A percentile compares a stretch with the other conserved stretches of the same genome.
These are phyloP conservation scores for Fraxinus nigra DNA, from an alignment of 305 asterid species.

Conservation along the genomic window DNA sequence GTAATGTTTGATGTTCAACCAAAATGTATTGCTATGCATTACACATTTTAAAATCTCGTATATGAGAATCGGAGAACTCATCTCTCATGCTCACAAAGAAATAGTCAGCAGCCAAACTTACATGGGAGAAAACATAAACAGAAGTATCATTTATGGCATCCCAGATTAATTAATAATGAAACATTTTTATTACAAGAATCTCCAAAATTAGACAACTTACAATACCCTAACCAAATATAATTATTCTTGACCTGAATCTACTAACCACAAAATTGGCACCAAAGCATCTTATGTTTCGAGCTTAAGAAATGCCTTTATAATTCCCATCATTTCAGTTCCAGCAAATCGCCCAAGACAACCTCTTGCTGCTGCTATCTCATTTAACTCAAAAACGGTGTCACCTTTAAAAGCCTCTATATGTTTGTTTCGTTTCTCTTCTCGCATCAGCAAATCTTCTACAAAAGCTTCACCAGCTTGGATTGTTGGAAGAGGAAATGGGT, in stretches of 20 bases:
- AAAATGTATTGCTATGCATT: no score
- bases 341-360: conserved; percentile 87
- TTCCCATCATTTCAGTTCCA: conserved; percentile 92
- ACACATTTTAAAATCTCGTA: no score
- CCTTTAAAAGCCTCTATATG: conserved; percentile 42
- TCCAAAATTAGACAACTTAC: neutral
- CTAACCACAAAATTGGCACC: neutral
- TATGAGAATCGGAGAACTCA: neutral
- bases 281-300: conserved; percentile 24
- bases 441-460: conserved; percentile 21
- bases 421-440: conserved; percentile 32
- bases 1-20: no score
- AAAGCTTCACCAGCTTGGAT: conserved; percentile 41
- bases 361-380: conserved; percentile 80
- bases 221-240: neutral
- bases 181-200: neutral
- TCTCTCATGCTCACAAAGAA: neutral
- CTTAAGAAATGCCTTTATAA: conserved; percentile 61
- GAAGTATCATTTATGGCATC: neutral
- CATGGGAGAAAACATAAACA: neutral
- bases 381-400: conserved; percentile 59
- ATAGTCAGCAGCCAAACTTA: neutral
- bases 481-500: conserved; percentile 74
- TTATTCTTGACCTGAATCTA: conserved; percentile 1
- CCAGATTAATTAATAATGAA: neutral